These are phyloP conservation scores for Jatropha podagrica DNA, from an alignment of 441 rosid genomes.

Conservation along the genomic window DNA sequence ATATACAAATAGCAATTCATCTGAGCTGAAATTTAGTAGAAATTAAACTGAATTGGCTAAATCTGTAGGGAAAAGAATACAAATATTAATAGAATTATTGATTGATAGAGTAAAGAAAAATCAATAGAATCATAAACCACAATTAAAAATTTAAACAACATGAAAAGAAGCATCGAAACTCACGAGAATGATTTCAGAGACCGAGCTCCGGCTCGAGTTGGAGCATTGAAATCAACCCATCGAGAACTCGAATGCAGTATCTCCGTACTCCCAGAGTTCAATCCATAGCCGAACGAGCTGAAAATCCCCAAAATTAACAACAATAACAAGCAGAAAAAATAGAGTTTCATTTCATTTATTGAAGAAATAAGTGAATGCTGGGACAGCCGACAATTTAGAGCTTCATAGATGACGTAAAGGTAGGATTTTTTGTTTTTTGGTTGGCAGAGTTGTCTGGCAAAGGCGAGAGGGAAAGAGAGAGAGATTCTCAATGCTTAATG, in stretches of 20 bases:
- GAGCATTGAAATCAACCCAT: conserved; percentile 2
- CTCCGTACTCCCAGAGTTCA: conserved; percentile 11
- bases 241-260: conserved; percentile 2
- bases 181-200: conserved; percentile 50
- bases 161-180: conserved; percentile 22
- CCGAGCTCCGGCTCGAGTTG: conserved; percentile 37
- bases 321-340: conserved; percentile 21
- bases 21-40: not conserved
- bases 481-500: not conserved
- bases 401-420: not conserved
- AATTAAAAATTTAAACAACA: not conserved
- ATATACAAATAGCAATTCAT: not conserved
- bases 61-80: not conserved
- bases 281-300: conserved; percentile 11
- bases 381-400: not conserved
- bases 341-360: conserved; percentile 4
- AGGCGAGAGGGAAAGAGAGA: not conserved
- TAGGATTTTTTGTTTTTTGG: not conserved
- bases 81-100: not conserved
- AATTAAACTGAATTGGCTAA: not conserved
- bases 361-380: not conserved
- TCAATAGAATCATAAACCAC: not conserved
- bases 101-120: conserved; percentile 5
- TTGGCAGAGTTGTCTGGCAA: not conserved
- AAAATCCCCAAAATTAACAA: conserved; percentile 16